Percentiles rank a stretch among this genome's conserved stretches.
phyloP scores from a whole-genome alignment of 805 yeast genomes.

The Kurtzmaniella cleridarum region DNA sequence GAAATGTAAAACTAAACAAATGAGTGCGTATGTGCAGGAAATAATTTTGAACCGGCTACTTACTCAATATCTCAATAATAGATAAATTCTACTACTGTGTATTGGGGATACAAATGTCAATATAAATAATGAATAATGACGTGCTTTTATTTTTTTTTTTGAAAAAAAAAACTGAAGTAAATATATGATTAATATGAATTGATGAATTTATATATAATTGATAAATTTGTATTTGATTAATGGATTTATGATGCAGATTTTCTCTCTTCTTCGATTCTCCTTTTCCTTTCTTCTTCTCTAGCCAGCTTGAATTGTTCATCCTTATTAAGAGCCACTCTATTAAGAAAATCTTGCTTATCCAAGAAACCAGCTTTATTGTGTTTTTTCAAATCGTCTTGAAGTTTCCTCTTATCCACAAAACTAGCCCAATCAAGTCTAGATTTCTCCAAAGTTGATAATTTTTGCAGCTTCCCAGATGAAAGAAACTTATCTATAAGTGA shows the following conservation, averaged over 20 bases:
- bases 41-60: no score
- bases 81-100: no score
- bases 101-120: no score
- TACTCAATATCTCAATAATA: no score
- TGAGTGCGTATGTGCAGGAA: no score
- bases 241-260: neutral
- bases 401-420: constrained; percentile 81
- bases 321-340: constrained; percentile 59
- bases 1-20: no score
- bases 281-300: constrained; percentile 25
- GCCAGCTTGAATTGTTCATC: constrained; percentile 47
- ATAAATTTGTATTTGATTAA: no score
- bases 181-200: no score
- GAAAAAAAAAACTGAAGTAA: no score
- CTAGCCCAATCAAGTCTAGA: constrained; percentile 93
- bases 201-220: no score
- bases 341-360: constrained; percentile 85
- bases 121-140: no score
- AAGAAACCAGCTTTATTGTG: constrained; percentile 88
- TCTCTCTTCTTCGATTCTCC: constrained; percentile 1
- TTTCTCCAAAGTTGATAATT: constrained; percentile 87
- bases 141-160: no score
- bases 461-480: constrained; percentile 58
- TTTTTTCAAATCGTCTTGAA: constrained; percentile 72
- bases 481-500: constrained; percentile 75